Base-by-base conservation (phyloP, 257 asterid species). In the Solanum bukasovii region DNA sequence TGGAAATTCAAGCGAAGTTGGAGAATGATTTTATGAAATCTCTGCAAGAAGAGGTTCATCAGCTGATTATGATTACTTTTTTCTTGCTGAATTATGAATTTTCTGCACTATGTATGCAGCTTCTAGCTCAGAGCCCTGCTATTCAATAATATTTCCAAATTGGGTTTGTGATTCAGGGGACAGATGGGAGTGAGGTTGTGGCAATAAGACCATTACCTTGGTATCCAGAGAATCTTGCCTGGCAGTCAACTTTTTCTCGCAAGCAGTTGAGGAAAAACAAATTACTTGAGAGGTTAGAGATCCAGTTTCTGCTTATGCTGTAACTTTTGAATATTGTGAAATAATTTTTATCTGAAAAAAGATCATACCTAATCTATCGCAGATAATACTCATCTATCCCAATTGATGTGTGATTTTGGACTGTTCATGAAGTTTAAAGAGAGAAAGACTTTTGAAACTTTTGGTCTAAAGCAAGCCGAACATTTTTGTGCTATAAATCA, bases 171-270 rank as follows among this genome's bases (percentile, higher is more conserved):
- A 33, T 88, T 86, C 87, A 97, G 99, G 95, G 92, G 85, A 56
- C 88, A 27, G 94, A 95, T 92, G 99, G 98, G 88, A 89, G 82
- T 90, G 98, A 92, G 89, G 93, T 94, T 89, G 98, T 90, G 83
- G 95, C 98, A 87, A 92, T 97, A 75, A 94, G 89, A 88, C 98
- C 98, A 49, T 90, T 97, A 87, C 97, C 96, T 56, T 97, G 99
- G 99, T 97, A 97, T 91, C 99, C 99, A 1, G 94, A 95, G 63
- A 94, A 97, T 90, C 96, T 96, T 49, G 99, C 99, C 91, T 97
- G 99, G 99, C 99, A 97, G 78, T 97, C 99, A 27, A 93, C 94
- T 91, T 97, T 92, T 92, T 97, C 99, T 84, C 89, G 99, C 91
- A 96, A 92, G 87, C 94, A 97, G 90, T 92, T 97, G 92, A 93